phyloP scores from a whole-genome alignment of 768 basidiomycete genomes.

The Candolleomyces eurysporus region DNA sequence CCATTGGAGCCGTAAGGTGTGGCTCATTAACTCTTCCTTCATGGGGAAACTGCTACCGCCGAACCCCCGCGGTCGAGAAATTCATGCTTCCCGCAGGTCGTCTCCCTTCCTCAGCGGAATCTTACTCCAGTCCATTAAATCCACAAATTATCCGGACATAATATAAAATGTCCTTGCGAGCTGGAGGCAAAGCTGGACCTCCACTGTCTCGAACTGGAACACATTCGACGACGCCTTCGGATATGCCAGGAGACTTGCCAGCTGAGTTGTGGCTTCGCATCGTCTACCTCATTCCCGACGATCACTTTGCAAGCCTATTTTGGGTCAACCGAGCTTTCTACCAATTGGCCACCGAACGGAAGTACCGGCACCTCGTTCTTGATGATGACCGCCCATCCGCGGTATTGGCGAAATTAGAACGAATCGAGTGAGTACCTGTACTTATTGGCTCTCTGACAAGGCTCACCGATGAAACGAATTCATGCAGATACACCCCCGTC shows the following conservation, averaged over 20 bases:
- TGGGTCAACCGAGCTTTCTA: conserved; percentile 17
- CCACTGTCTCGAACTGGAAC: too few relatives aligned
- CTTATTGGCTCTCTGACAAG: neutral
- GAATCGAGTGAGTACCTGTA: conserved; percentile 16
- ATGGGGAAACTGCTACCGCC: too few relatives aligned
- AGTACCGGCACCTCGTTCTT: conserved; percentile 16
- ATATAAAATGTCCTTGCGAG: too few relatives aligned
- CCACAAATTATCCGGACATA: too few relatives aligned
- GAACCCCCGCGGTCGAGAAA: too few relatives aligned
- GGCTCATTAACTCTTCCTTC: too few relatives aligned
- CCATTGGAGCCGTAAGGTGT: too few relatives aligned
- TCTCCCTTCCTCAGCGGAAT: too few relatives aligned
- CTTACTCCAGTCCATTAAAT: too few relatives aligned
- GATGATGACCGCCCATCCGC: conserved; percentile 16
- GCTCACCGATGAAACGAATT: neutral
- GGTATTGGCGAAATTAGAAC: conserved; percentile 8
- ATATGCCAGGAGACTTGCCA: conserved; percentile 10
- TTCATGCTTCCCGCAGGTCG: too few relatives aligned
- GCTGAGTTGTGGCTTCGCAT: conserved; percentile 23
- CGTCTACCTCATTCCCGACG: conserved; percentile 17
- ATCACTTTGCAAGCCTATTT: conserved; percentile 12
- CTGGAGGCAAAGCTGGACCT: too few relatives aligned
- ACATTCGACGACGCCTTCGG: too few relatives aligned
- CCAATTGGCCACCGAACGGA: conserved; percentile 15
- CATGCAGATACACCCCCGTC: conserved; percentile 11